Conservation (phyloP, 148 eudicot genomes). For the Chenopodium berlandieri region DNA sequence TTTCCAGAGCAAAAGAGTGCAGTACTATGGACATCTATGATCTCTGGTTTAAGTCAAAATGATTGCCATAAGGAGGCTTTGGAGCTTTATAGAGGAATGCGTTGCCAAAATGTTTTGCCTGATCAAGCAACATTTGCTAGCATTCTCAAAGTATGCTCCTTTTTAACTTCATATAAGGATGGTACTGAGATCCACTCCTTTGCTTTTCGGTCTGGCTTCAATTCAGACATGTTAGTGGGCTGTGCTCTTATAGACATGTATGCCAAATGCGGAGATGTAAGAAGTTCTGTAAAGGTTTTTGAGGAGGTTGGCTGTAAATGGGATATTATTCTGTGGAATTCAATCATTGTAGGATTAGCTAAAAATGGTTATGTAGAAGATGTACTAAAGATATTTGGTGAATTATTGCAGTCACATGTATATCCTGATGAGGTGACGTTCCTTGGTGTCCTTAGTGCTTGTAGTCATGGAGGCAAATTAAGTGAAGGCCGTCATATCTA, state of each 20-base stretch:
- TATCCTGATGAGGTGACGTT: constrained; percentile 85
- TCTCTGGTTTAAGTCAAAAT: constrained; percentile 76
- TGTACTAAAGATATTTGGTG: constrained; percentile 58
- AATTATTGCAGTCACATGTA: constrained; percentile 51
- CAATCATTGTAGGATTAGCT: constrained; percentile 75
- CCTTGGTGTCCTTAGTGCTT: constrained; percentile 85
- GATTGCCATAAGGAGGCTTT: constrained; percentile 60
- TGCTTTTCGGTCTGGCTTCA: constrained; percentile 57
- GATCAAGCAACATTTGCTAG: constrained; percentile 94
- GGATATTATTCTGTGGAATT: constrained; percentile 84
- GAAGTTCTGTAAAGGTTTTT: constrained; percentile 62
- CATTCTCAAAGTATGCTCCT: constrained; percentile 72
- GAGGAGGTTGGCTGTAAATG: constrained; percentile 54
- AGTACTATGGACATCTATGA: constrained; percentile 78
- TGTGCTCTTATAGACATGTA: constrained; percentile 95
- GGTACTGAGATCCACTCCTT: constrained; percentile 73
- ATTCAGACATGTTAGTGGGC: constrained; percentile 62
- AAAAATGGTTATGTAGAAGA: constrained; percentile 77
- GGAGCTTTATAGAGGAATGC: constrained; percentile 60
- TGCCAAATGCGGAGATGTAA: constrained; percentile 83
- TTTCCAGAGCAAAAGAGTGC: constrained; percentile 62
- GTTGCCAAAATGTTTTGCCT: constrained; percentile 52
- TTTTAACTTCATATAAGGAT: constrained; percentile 55
- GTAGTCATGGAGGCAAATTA: constrained; percentile 80
- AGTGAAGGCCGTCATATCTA: constrained; percentile 68